These are phyloP conservation scores for Diversispora eburnea DNA, from an alignment of 192 early-diverging fungal species.

Conservation along the genomic window DNA sequence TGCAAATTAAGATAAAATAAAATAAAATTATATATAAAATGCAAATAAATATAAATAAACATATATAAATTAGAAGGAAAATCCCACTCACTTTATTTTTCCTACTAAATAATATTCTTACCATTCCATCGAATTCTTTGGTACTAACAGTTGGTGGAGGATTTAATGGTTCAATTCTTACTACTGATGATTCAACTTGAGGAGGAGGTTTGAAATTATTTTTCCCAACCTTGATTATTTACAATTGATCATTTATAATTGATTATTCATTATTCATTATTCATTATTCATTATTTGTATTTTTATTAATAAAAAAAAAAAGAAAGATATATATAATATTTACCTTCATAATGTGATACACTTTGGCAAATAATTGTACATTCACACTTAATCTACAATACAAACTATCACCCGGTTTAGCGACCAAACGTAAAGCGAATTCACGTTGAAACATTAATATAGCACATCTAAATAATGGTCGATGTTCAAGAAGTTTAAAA, in stretches of 20 bases:
- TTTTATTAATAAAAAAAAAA: not conserved
- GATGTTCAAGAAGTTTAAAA: slow-evolving; percentile 93
- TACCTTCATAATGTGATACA: slow-evolving; percentile 94
- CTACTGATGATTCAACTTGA: slow-evolving; percentile 92
- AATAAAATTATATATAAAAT: slow-evolving; percentile 10
- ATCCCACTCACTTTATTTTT: slow-evolving; percentile 74
- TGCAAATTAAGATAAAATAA: too few relatives aligned
- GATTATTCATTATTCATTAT: too few relatives aligned
- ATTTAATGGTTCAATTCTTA: slow-evolving; percentile 88
- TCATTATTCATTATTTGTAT: too few relatives aligned
- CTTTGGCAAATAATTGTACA: slow-evolving; percentile 90
- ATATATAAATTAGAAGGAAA: not conserved
- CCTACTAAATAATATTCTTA: slow-evolving; percentile 88
- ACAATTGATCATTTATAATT: too few relatives aligned
- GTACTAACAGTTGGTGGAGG: slow-evolving; percentile 94
- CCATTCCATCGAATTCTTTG: slow-evolving; percentile 94
- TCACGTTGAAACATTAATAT: slow-evolving; percentile 99
- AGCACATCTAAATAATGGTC: slow-evolving; percentile 87
- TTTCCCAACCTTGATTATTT: slow-evolving; percentile 63
- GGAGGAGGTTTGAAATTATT: slow-evolving; percentile 99
- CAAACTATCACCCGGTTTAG: slow-evolving; percentile 87
- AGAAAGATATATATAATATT: not conserved
- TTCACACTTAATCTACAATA: slow-evolving; percentile 94
- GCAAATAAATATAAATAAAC: slow-evolving; percentile 1
- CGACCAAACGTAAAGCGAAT: slow-evolving; percentile 92